phyloP scores from a whole-genome alignment of 192 early-diverging fungal genomes.

The Diversispora epigaea region DNA sequence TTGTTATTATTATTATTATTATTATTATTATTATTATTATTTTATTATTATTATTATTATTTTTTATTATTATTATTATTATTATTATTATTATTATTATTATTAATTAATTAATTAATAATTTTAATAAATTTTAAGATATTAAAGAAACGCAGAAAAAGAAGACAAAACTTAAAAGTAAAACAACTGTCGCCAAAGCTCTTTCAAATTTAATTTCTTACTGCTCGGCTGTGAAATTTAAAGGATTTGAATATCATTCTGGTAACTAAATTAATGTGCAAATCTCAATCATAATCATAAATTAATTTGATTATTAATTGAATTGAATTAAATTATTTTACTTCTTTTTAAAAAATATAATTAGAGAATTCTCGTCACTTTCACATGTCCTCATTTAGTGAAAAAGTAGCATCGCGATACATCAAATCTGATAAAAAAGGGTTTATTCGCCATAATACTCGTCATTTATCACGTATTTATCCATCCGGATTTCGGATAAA shows the following conservation, averaged over 20 bases:
- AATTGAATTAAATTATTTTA: neutral
- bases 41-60: too few species aligned
- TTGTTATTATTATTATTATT: too few species aligned
- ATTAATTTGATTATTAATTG: neutral
- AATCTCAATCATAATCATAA: neutral
- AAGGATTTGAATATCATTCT: conserved; percentile 53
- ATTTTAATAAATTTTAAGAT: neutral
- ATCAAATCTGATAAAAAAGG: conserved; percentile 50
- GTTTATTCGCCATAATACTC: conserved; percentile 58
- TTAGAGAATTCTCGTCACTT: conserved; percentile 6
- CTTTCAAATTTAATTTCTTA: conserved; percentile 61
- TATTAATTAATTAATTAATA: conserved; percentile 12
- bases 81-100: too few species aligned
- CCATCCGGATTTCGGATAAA: conserved; percentile 75
- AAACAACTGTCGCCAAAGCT: conserved; percentile 51
- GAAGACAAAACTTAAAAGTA: conserved; percentile 34
- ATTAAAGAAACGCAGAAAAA: conserved; percentile 36
- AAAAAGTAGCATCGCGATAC: conserved; percentile 58
- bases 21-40: too few species aligned
- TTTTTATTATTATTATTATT: too few species aligned
- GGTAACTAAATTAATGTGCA: conserved; percentile 33
- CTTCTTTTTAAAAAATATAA: neutral
- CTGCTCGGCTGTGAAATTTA: conserved; percentile 62
- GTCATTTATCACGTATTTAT: conserved; percentile 75
- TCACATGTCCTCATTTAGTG: conserved; percentile 75